Evolutionary conservation across 2,329 filamentous ascomycete species (phyloP).

Genomic region (Fusarium ramigenum): DNA sequence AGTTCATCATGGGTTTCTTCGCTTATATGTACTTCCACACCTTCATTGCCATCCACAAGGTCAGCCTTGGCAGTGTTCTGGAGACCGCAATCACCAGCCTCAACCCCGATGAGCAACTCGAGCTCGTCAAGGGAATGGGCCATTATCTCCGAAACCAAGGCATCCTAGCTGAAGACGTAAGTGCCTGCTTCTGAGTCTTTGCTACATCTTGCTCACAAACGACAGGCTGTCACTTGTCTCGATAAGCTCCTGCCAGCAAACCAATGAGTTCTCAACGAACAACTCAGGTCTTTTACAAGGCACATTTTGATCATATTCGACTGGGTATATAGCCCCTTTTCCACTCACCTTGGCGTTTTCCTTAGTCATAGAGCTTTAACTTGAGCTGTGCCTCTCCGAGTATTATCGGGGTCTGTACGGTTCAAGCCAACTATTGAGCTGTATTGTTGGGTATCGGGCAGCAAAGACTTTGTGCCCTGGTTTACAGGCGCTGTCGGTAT

Average conservation of each 20-base stretch:
- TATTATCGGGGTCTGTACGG: constrained; percentile 6
- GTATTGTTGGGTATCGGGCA: constrained; percentile 21
- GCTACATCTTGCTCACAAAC: neutral
- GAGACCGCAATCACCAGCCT: constrained; percentile 93
- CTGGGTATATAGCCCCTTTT: constrained; percentile 12
- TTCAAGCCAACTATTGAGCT: constrained; percentile 17
- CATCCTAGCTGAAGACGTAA: constrained; percentile 48
- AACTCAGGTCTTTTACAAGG: constrained; percentile 2
- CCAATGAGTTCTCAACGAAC: constrained; percentile 28
- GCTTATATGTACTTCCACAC: constrained; percentile 98
- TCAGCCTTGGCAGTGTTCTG: constrained; percentile 85
- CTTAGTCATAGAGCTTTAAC: constrained; percentile 15
- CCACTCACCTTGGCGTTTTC: constrained; percentile 32
- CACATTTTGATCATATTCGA: constrained; percentile 28
- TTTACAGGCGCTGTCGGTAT: constrained; percentile 20
- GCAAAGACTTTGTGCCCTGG: constrained; percentile 1
- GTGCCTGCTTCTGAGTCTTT: constrained; percentile 10
- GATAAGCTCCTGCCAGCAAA: constrained; percentile 38
- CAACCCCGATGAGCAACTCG: constrained; percentile 86
- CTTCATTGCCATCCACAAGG: constrained; percentile 91
- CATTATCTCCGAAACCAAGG: constrained; percentile 74
- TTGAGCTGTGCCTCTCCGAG: constrained; percentile 3
- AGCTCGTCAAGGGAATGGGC: constrained; percentile 73
- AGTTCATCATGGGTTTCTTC: constrained; percentile 99
- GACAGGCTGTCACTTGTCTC: constrained; percentile 42